These are phyloP conservation scores for Trichoderma pleuroti DNA, from an alignment of 2,329 filamentous ascomycete species.

Conservation along the genomic window DNA sequence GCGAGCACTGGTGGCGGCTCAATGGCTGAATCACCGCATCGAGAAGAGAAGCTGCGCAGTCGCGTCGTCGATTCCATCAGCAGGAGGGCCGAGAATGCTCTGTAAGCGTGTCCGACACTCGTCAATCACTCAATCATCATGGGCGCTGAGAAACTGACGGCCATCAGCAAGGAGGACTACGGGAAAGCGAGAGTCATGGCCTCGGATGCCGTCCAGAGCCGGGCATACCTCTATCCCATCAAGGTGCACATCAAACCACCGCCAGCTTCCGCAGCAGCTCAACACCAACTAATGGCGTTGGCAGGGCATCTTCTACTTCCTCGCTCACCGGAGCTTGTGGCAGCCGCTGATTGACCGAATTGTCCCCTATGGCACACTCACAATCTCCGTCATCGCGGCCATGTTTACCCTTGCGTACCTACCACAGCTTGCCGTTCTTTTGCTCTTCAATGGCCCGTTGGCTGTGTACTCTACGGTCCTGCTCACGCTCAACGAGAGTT, in stretches of 20 bases:
- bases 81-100: slow-evolving; percentile 48
- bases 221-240: slow-evolving; percentile 82
- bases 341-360: slow-evolving; percentile 55
- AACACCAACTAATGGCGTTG: neutral
- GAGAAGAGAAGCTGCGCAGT: slow-evolving; percentile 24
- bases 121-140: neutral
- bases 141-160: neutral
- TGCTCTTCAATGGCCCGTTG: slow-evolving; percentile 80
- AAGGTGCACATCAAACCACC: slow-evolving; percentile 43
- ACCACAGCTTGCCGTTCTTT: slow-evolving; percentile 77
- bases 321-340: slow-evolving; percentile 55
- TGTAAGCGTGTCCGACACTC: slow-evolving; percentile 34
- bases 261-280: neutral
- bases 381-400: slow-evolving; percentile 64
- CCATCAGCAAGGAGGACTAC: slow-evolving; percentile 63
- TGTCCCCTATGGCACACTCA: slow-evolving; percentile 63
- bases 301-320: slow-evolving; percentile 60
- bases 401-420: slow-evolving; percentile 90
- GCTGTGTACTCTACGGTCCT: slow-evolving; percentile 70
- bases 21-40: slow-evolving; percentile 21
- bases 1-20: neutral
- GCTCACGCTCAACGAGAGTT: slow-evolving; percentile 62
- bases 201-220: slow-evolving; percentile 67
- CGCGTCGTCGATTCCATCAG: slow-evolving; percentile 40
- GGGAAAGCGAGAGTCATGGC: slow-evolving; percentile 61